A percentile compares a stretch with the other conserved stretches of the same genome.
Evolutionary conservation across 345 rosid genomes (phyloP).

Genomic region (Microcos paniculata): DNA sequence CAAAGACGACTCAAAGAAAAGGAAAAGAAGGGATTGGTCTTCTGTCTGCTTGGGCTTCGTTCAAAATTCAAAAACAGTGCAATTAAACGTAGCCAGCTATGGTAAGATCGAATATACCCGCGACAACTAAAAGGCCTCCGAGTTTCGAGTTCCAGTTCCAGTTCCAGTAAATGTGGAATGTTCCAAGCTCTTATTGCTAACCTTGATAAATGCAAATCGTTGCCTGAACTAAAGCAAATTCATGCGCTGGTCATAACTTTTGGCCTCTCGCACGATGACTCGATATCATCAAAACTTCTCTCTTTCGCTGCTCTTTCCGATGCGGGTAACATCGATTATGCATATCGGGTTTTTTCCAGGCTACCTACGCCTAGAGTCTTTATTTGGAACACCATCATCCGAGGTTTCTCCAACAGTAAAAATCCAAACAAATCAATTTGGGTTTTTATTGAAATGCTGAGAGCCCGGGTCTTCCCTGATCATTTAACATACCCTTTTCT

Average conservation of each 20-base stretch:
- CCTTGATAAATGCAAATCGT: slow-evolving; percentile 55
- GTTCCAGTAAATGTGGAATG: slow-evolving; percentile 9
- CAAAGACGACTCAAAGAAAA: no score
- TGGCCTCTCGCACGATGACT: slow-evolving; percentile 52
- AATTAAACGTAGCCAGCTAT: no score
- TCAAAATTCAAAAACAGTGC: no score
- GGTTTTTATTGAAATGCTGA: slow-evolving; percentile 54
- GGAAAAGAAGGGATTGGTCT: no score
- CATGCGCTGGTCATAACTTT: slow-evolving; percentile 54
- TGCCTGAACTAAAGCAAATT: slow-evolving; percentile 45
- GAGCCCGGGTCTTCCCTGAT: slow-evolving; percentile 50
- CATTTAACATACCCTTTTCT: slow-evolving; percentile 78
- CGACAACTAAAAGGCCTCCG: no score
- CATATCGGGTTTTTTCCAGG: slow-evolving; percentile 39
- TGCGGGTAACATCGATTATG: slow-evolving; percentile 46
- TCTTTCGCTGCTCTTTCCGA: slow-evolving; percentile 54
- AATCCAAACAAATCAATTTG: slow-evolving; percentile 50
- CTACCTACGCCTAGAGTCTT: slow-evolving; percentile 42
- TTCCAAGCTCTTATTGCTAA: neutral
- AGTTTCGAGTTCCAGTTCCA: neutral
- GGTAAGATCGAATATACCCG: no score
- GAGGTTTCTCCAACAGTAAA: slow-evolving; percentile 62
- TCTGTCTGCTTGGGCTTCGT: no score
- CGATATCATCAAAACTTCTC: slow-evolving; percentile 42
- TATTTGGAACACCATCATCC: slow-evolving; percentile 58